A percentile compares a stretch with the other conserved stretches of the same genome.
phyloP scores from a whole-genome alignment of 176 grass and related monocot species.

The Neostapfia colusana region DNA sequence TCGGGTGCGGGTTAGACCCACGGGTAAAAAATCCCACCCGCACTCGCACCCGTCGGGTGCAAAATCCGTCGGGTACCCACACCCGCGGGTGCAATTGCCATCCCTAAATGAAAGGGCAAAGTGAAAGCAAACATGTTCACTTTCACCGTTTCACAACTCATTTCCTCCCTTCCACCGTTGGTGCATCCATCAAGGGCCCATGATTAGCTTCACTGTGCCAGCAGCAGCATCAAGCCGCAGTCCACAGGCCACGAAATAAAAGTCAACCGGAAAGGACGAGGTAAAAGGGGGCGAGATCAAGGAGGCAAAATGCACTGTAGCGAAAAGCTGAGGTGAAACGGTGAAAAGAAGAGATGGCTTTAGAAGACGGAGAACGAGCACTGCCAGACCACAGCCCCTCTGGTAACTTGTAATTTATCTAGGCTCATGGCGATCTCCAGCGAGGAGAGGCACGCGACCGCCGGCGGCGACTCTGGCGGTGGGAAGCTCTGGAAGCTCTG shows the following conservation, averaged over 20 bases:
- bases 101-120: too few relatives aligned
- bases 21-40: too few relatives aligned
- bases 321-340: conserved; percentile 39
- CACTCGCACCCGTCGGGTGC: too few relatives aligned
- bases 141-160: not conserved
- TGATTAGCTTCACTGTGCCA: conserved; percentile 42
- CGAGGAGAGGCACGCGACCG: conserved; percentile 52
- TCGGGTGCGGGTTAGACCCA: too few relatives aligned
- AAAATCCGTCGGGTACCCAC: too few relatives aligned
- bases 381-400: not conserved
- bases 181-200: conserved; percentile 13
- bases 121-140: not conserved
- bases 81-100: too few relatives aligned
- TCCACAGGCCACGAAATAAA: conserved; percentile 27
- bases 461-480: conserved; percentile 39
- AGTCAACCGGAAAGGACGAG: conserved; percentile 46
- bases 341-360: conserved; percentile 34
- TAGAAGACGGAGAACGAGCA: conserved; percentile 21
- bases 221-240: conserved; percentile 34
- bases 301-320: conserved; percentile 39
- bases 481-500: conserved; percentile 94
- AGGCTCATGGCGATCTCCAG: conserved; percentile 66
- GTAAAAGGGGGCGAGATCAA: conserved; percentile 33
- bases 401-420: conserved; percentile 33
- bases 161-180: not conserved